phyloP scores from a whole-genome alignment of 345 rosid genomes.

The Arabis hirsuta region DNA sequence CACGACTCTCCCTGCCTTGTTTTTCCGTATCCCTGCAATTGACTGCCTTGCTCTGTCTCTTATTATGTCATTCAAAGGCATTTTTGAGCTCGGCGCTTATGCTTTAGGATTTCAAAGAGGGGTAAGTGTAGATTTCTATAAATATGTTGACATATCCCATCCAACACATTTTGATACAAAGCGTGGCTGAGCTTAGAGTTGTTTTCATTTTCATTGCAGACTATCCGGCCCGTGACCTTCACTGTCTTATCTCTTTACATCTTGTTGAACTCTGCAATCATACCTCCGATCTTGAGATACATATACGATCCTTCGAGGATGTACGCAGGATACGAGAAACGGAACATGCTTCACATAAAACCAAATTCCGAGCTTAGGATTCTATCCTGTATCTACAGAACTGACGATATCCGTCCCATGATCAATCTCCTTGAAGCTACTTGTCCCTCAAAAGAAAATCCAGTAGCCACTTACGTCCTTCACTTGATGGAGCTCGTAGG shows the following conservation, averaged over 20 bases:
- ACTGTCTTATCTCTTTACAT: conserved; percentile 37
- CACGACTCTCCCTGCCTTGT: conserved; percentile 43
- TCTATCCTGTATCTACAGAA: conserved; percentile 55
- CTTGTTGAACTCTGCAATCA: conserved; percentile 38
- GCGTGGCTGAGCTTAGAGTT: not conserved
- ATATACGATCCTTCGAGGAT: conserved; percentile 53
- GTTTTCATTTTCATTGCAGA: conserved; percentile 29
- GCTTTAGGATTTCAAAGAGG: conserved; percentile 22
- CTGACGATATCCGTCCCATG: conserved; percentile 43
- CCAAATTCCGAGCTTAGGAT: conserved; percentile 46
- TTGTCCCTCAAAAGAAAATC: conserved; percentile 33
- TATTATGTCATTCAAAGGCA: conserved; percentile 53
- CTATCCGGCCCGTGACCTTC: conserved; percentile 30
- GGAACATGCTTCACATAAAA: conserved; percentile 47
- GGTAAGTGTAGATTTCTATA: conserved; percentile 28
- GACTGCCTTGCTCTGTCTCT: conserved; percentile 55
- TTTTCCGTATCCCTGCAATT: conserved; percentile 46
- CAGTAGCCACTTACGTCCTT: conserved; percentile 33
- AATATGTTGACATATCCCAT: not conserved
- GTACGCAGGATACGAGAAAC: conserved; percentile 53
- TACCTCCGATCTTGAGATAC: conserved; percentile 35
- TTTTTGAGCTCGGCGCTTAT: conserved; percentile 45
- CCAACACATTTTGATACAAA: not conserved
- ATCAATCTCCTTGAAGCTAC: conserved; percentile 47
- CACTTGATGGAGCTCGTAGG: conserved; percentile 46